Conservation (phyloP, 495 filamentous ascomycete genomes). For the Hypoxylon lenormandii region DNA sequence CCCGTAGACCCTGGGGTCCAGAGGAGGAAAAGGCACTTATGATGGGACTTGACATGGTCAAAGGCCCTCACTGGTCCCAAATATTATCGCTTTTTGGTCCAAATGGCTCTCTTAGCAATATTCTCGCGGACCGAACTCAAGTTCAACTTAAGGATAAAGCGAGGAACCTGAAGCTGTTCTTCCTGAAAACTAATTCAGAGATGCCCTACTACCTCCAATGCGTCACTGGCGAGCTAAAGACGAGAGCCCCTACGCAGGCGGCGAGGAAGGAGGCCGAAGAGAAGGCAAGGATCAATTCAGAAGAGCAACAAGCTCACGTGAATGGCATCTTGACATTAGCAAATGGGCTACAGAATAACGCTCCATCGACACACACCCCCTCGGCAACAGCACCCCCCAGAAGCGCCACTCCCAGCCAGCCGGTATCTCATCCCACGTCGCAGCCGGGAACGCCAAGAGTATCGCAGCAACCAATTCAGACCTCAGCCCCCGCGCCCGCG, state of each 20-base stretch:
- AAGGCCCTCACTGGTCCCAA: conserved; percentile 95
- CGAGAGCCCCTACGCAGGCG: conserved; percentile 83
- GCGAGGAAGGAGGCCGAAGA: conserved; percentile 84
- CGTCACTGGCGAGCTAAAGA: conserved; percentile 94
- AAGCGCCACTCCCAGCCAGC: conserved; percentile 40
- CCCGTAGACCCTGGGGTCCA: conserved; percentile 86
- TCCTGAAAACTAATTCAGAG: conserved; percentile 91
- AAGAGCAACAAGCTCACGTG: conserved; percentile 78
- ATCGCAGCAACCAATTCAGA: conserved; percentile 24
- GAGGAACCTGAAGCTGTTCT: conserved; percentile 92
- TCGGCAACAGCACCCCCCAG: conserved; percentile 32
- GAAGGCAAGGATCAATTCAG: conserved; percentile 71
- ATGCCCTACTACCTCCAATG: conserved; percentile 91
- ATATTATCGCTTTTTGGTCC: conserved; percentile 89
- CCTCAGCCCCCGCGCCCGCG: conserved; percentile 10
- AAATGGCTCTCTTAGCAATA: conserved; percentile 83
- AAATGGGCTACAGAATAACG: conserved; percentile 56
- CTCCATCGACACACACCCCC: conserved; percentile 34
- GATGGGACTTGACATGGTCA: conserved; percentile 89
- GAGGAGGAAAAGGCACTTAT: conserved; percentile 94
- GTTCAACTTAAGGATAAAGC: conserved; percentile 97
- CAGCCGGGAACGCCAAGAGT: conserved; percentile 39
- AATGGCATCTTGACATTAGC: conserved; percentile 72
- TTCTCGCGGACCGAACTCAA: conserved; percentile 91
- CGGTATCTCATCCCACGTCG: conserved; percentile 33